Evolutionary conservation across 176 grass and related monocot genomes (phyloP).

Genomic region (Saccharum officinarum): DNA sequence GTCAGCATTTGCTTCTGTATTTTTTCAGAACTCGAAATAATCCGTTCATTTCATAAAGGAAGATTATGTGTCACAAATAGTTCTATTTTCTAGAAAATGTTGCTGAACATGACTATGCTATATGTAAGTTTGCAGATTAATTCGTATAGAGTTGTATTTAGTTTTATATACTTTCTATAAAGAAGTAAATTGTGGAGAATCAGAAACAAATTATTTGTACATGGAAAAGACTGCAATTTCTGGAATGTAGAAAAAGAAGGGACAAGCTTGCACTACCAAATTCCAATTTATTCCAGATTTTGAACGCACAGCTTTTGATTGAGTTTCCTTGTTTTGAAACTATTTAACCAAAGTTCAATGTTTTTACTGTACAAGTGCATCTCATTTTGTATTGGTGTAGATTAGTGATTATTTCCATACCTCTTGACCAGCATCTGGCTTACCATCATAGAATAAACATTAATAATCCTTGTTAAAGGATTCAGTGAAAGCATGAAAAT

Average conservation of each 20-base stretch:
- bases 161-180: conserved; percentile 1
- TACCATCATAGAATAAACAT: background rate
- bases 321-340: conserved; percentile 2
- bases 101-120: background rate
- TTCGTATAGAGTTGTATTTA: background rate
- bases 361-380: background rate
- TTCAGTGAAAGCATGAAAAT: background rate
- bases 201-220: background rate
- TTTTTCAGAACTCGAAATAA: conserved; percentile 6
- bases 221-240: background rate
- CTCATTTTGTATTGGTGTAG: conserved; percentile 10
- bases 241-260: background rate
- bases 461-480: background rate
- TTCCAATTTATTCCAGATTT: background rate
- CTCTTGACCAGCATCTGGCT: background rate
- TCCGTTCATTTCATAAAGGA: background rate
- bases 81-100: background rate
- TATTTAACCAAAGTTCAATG: background rate
- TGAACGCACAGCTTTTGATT: background rate
- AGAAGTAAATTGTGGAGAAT: background rate
- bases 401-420: conserved; percentile 1
- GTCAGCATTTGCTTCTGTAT: background rate
- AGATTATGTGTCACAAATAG: background rate
- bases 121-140: background rate
- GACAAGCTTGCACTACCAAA: background rate